Evolutionary conservation across 1,284 basidiomycete species (phyloP), one percentile per base, ranked within the genome.

Genomic region (Athelia psychrophila): DNA sequence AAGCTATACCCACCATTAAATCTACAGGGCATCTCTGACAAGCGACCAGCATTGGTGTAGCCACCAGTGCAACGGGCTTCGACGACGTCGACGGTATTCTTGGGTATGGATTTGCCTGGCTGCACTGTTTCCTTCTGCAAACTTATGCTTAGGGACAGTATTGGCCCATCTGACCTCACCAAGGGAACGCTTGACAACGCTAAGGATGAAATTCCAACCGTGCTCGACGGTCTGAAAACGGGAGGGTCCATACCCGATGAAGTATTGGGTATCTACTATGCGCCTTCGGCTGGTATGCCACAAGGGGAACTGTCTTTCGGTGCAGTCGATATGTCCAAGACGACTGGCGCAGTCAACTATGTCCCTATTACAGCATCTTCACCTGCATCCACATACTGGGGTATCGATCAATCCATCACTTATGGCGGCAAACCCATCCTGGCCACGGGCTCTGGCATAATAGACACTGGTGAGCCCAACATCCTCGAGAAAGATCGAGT

Each of bases 351-450:
- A n/a, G 27, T 32, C 44, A 19, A 24, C 49, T 51, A 32, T 48
- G 80, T 78, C 9, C 72, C 79, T 8, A 36, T 80, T 47, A 84
- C 81, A 2, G 58, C 55, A 10, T 77, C 76, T 2, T 63, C 53
- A 9, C 84, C 83, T 22, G 72, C 82, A 9, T 68, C 58, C 47
- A 55, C 66, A 35, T 86, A 75, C 71, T 87, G 81, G 81, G 85
- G 85, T 36, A 81, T 87, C 58, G 69, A 82, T 60, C 74, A 86
- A 66, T 71, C 73, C 45, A 73, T 87, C 54, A 67, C 64, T 16
- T 86, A 81, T 56, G 79, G 81, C 45, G 18, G 22, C 20, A 60
- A 42, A 42, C 27, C 27, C 27, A 6, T 30, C 27, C 13, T 13
- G 27, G 6, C 13, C 27, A 30, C 27, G 27, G n/a, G 27, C 27